These are phyloP conservation scores for Firmiana major DNA, from an alignment of 345 rosid species.

Conservation along the genomic window DNA sequence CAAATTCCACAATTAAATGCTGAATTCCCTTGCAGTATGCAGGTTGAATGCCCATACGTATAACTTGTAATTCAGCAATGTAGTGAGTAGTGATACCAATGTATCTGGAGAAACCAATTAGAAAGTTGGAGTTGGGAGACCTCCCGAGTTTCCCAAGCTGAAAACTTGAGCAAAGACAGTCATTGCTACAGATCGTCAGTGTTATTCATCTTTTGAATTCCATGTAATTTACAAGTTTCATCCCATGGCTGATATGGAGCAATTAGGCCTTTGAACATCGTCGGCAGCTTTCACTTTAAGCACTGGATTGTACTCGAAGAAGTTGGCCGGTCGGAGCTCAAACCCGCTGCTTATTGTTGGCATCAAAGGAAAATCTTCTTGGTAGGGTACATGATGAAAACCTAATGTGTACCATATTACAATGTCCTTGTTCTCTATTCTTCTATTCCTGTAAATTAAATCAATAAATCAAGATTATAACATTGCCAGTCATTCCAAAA, in stretches of 20 bases:
- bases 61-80: too few species aligned
- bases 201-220: neutral
- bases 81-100: too few species aligned
- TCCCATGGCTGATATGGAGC: neutral
- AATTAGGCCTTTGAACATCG: neutral
- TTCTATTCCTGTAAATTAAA: constrained; percentile 33
- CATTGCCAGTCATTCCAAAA: neutral
- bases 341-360: constrained; percentile 46
- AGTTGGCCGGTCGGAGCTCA: constrained; percentile 51
- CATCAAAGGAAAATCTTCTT: constrained; percentile 60
- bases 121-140: too few species aligned
- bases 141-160: too few species aligned
- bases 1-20: too few species aligned
- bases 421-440: constrained; percentile 50
- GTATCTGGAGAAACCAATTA: too few species aligned
- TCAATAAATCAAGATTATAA: neutral
- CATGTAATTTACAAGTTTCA: neutral
- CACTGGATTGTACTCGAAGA: constrained; percentile 51
- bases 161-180: neutral
- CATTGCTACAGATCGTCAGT: neutral
- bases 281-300: constrained; percentile 34
- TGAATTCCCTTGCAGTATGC: too few species aligned
- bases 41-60: too few species aligned
- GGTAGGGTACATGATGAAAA: constrained; percentile 48
- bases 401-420: constrained; percentile 53